These are phyloP conservation scores for Metschnikowia arizonensis DNA, from an alignment of 805 yeast species.

Conservation along the genomic window DNA sequence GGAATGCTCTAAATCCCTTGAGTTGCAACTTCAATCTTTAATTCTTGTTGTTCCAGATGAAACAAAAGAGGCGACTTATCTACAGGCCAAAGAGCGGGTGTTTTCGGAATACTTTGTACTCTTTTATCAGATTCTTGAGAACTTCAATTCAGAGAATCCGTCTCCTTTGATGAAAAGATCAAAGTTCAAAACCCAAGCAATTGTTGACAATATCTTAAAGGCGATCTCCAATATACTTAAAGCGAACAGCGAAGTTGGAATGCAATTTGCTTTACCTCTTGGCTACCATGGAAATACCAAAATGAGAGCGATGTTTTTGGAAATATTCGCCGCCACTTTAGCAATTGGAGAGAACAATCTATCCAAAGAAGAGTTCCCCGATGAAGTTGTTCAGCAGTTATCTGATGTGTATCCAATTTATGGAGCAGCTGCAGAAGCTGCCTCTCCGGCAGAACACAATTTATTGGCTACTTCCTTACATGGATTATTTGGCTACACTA, in stretches of 20 bases:
- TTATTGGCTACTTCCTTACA: constrained; percentile 64
- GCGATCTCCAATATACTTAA: constrained; percentile 67
- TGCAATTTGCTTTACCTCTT: constrained; percentile 69
- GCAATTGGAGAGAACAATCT: constrained; percentile 31
- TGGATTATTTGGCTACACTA: constrained; percentile 44
- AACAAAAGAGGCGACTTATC: constrained; percentile 48
- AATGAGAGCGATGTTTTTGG: constrained; percentile 68
- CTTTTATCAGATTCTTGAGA: constrained; percentile 52
- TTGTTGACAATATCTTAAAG: constrained; percentile 60
- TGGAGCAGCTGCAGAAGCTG: constrained; percentile 53
- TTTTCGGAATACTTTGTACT: constrained; percentile 67
- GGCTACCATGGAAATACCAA: constrained; percentile 67
- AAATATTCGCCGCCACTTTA: constrained; percentile 68
- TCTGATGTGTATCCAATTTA: constrained; percentile 41
- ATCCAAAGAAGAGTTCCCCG: constrained; percentile 27
- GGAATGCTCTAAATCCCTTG: constrained; percentile 58
- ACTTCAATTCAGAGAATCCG: constrained; percentile 29
- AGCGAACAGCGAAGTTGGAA: constrained; percentile 72
- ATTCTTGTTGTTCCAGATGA: constrained; percentile 59
- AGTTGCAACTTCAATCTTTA: constrained; percentile 51
- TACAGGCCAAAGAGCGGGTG: constrained; percentile 52
- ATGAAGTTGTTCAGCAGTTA: constrained; percentile 22
- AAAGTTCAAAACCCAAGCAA: constrained; percentile 51
- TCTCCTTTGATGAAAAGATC: constrained; percentile 21
- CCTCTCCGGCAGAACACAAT: constrained; percentile 68